These are phyloP conservation scores for Didymella arachidicola DNA, from an alignment of 2,329 filamentous ascomycete genomes.

Conservation along the genomic window DNA sequence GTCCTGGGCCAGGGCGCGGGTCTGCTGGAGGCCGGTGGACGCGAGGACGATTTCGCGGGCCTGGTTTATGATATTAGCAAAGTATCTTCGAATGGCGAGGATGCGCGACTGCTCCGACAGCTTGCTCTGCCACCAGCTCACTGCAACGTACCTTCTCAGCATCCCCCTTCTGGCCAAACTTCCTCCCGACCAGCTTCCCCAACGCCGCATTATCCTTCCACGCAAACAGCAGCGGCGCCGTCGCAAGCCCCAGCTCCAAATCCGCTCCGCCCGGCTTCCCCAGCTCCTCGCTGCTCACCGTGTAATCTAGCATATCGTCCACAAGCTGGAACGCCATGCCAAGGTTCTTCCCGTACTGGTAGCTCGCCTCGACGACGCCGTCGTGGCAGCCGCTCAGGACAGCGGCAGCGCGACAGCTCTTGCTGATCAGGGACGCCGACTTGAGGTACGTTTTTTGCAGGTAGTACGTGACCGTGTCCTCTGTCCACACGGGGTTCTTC, in stretches of 20 bases:
- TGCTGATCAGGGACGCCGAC: constrained; percentile 93
- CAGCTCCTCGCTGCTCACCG: constrained; percentile 80
- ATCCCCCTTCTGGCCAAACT: constrained; percentile 85
- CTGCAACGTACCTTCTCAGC: constrained; percentile 72
- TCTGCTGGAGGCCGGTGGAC: constrained; percentile 91
- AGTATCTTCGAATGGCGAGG: no score
- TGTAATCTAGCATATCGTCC: constrained; percentile 98
- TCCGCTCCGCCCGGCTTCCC: constrained; percentile 96
- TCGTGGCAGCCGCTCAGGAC: constrained; percentile 79
- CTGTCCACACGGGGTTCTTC: constrained; percentile 81
- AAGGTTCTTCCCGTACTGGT: constrained; percentile 90
- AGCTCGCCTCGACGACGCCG: constrained; percentile 87
- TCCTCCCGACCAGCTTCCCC: constrained; percentile 87
- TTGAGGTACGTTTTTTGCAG: constrained; percentile 98
- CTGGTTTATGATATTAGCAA: constrained; percentile 58
- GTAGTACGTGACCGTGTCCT: constrained; percentile 91
- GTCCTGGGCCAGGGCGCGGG: constrained; percentile 85
- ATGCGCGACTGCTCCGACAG: neutral
- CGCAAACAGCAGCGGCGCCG: constrained; percentile 91
- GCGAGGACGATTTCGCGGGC: constrained; percentile 83
- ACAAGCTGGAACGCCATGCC: constrained; percentile 96
- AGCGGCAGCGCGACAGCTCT: constrained; percentile 90
- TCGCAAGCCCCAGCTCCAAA: constrained; percentile 89
- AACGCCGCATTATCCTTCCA: constrained; percentile 90
- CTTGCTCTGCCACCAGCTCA: neutral